A percentile compares a stretch with the other conserved stretches of the same genome.
Conservation (phyloP, 805 yeast species). For the Candida endomychidarum region DNA sequence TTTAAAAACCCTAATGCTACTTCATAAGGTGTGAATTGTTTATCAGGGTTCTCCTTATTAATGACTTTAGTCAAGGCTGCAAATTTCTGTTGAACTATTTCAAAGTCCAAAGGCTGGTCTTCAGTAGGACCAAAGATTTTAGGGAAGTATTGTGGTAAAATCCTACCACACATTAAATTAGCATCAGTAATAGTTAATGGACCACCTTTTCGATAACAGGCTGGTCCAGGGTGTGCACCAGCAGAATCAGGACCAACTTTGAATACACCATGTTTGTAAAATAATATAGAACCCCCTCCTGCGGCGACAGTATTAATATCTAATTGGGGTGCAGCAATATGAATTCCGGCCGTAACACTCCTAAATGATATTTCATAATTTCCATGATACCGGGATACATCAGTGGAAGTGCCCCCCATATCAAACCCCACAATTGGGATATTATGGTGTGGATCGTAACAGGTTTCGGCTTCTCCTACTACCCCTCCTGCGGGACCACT, state of each 20-base stretch:
- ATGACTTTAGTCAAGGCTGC: conserved; percentile 44
- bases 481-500: conserved; percentile 27
- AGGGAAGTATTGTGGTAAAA: conserved; percentile 39
- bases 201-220: conserved; percentile 35
- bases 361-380: conserved; percentile 77
- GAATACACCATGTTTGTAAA: conserved; percentile 34
- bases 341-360: conserved; percentile 78
- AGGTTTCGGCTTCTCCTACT: conserved; percentile 21
- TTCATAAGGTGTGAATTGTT: conserved; percentile 24
- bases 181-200: conserved; percentile 38
- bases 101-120: conserved; percentile 28
- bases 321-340: conserved; percentile 57
- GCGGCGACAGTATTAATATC: conserved; percentile 45
- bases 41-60: conserved; percentile 55
- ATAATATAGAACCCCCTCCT: conserved; percentile 41
- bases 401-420: conserved; percentile 84
- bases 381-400: conserved; percentile 51
- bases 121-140: conserved; percentile 35
- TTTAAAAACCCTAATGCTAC: conserved; percentile 32
- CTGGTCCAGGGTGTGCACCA: conserved; percentile 39
- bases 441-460: conserved; percentile 37
- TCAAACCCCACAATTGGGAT: conserved; percentile 79
- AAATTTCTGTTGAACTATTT: conserved; percentile 49
- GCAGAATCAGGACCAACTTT: conserved; percentile 39
- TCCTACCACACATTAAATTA: conserved; percentile 30